Base-by-base conservation (phyloP, 345 rosid species). In the Populus ilicifolia region DNA sequence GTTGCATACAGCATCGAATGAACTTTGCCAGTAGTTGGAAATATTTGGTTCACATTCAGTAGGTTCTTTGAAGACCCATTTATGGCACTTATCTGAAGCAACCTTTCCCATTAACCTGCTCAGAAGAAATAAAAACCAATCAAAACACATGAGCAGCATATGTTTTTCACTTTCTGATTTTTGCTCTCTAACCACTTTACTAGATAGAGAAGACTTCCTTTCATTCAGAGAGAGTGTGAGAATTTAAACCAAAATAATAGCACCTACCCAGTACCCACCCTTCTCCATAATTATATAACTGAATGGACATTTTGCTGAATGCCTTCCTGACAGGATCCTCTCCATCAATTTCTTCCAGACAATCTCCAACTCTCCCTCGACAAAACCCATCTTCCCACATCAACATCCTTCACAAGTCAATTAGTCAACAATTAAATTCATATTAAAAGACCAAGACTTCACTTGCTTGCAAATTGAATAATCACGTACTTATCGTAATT, bases 231-330 rank as follows among this genome's bases (percentile, higher is more conserved):
- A 20, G 23, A 17, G 52, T 23, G 33, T 13, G 20, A 71, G 70
- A 70, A 64, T 2, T 39, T 18, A 41, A 80, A 65, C 69, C 71
- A 69, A 83, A 80, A 79, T 65, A 78, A 86, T 52, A 85, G 56
- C 89, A 93, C 97, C 93, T 91, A 92, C 99, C 98, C 84, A 95
- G 88, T 86, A 96, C 99, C 99, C 97, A 96, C 99, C 99, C 99
- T 96, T 96, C 99, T 96, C 99, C 97, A 89, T 96, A 96, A 87
- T 96, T 96, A 89, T 96, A 96, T 85, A 96, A 84, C 90, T 96
- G 99, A 82, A 96, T 96, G 77, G 99, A 93, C 98, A 96, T 93
- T 88, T 93, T 96, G 99, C 99, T 92, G 97, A 96, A 96, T 71
- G 99, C 92, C 87, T 91, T 93, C 82, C 93, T 87, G 81, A 96